phyloP scores from a whole-genome alignment of 768 basidiomycete species.

The Lactifluus hygrophoroides region DNA sequence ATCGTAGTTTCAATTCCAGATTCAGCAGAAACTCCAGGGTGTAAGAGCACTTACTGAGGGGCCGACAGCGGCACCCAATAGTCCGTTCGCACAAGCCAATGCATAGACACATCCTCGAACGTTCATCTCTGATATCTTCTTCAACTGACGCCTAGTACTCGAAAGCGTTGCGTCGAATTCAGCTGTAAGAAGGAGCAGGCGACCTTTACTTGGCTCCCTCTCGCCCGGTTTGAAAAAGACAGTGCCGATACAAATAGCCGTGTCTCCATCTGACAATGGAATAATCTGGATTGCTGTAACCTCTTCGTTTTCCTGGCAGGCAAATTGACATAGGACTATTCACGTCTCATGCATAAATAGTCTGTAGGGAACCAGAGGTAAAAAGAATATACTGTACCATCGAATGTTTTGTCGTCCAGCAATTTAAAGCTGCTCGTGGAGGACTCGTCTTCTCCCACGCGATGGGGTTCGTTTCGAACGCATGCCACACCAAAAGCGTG shows the following conservation, averaged over 20 bases:
- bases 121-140: conserved; percentile 34
- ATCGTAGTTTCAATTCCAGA: not conserved
- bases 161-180: conserved; percentile 22
- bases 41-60: conserved; percentile 46
- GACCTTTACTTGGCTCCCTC: conserved; percentile 39
- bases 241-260: conserved; percentile 35
- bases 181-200: conserved; percentile 49
- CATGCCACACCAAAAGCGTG: conserved; percentile 63
- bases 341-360: not conserved
- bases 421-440: conserved; percentile 53
- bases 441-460: conserved; percentile 42
- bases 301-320: conserved; percentile 49
- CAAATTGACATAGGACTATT: conserved; percentile 41
- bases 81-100: conserved; percentile 38
- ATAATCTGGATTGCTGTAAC: conserved; percentile 42
- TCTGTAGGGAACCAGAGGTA: not conserved
- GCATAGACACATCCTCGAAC: conserved; percentile 66
- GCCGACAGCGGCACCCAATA: conserved; percentile 65
- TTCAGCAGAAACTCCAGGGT: no score
- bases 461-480: conserved; percentile 41
- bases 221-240: conserved; percentile 26
- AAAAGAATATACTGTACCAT: conserved; percentile 30
- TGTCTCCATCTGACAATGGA: conserved; percentile 24
- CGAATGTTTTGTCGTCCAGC: conserved; percentile 55
- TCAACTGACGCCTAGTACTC: conserved; percentile 21